phyloP scores from a whole-genome alignment of 1,284 basidiomycete genomes.

The Tilletia caries region DNA sequence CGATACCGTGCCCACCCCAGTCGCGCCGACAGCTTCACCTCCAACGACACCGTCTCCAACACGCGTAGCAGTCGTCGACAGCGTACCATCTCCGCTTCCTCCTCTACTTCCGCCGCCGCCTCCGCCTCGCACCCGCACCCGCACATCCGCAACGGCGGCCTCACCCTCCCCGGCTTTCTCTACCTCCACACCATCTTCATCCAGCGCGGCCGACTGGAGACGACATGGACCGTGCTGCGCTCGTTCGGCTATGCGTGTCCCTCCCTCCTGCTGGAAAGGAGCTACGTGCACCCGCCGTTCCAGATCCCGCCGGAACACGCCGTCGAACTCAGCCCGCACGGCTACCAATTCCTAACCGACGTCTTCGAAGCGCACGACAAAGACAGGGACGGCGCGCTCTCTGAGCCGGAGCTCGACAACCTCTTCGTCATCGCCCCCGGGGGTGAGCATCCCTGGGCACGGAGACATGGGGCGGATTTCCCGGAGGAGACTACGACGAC shows the following conservation, averaged over 20 bases:
- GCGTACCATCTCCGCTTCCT: conserved; percentile 10
- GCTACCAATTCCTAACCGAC: conserved; percentile 96
- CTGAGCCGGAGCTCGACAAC: conserved; percentile 76
- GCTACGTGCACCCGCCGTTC: conserved; percentile 62
- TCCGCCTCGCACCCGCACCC: conserved; percentile 21
- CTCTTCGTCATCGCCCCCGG: conserved; percentile 88
- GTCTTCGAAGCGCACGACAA: conserved; percentile 96
- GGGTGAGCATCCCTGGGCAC: conserved; percentile 42
- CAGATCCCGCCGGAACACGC: conserved; percentile 90
- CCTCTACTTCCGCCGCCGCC: conserved; percentile 24
- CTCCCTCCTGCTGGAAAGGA: conserved; percentile 68
- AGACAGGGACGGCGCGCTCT: conserved; percentile 91
- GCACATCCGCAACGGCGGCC: conserved; percentile 58
- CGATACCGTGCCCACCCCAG: neutral
- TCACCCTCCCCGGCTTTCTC: conserved; percentile 89
- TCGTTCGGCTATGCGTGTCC: conserved; percentile 89
- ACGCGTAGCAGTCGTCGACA: conserved; percentile 15
- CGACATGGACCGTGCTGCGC: conserved; percentile 93
- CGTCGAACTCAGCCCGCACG: conserved; percentile 85
- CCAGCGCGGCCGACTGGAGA: conserved; percentile 90
- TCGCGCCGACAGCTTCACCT: conserved; percentile 15
- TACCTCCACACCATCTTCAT: conserved; percentile 97
- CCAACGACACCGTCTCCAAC: conserved; percentile 31
- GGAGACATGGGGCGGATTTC: conserved; percentile 33
- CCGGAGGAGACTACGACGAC: conserved; percentile 74